These are phyloP conservation scores for Scedosporium dehoogii DNA, from an alignment of 2,329 filamentous ascomycete species.

Conservation along the genomic window DNA sequence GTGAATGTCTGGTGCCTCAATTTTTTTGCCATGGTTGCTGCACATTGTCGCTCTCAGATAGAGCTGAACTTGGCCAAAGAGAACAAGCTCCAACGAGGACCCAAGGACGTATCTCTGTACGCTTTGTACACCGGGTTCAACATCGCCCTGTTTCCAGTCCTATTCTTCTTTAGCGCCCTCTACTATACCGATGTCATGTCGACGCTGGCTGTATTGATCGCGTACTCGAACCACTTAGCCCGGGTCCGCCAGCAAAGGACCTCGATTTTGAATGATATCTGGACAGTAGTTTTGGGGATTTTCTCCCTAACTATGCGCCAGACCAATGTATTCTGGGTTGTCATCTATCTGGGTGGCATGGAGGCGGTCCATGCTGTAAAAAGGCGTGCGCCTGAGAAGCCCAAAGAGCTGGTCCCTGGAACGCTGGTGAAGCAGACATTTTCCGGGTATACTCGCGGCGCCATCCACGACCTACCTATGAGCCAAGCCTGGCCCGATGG, in stretches of 20 bases:
- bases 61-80: constrained; percentile 28
- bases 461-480: constrained; percentile 45
- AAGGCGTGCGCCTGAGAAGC: constrained; percentile 21
- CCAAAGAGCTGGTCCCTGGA: neutral
- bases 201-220: constrained; percentile 61
- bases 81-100: neutral
- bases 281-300: constrained; percentile 47
- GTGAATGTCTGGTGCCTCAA: constrained; percentile 37
- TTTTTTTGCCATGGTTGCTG: constrained; percentile 33
- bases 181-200: constrained; percentile 94
- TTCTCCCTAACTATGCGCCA: constrained; percentile 70
- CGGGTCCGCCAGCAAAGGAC: constrained; percentile 26
- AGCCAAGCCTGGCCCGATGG: constrained; percentile 38
- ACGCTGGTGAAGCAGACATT: neutral
- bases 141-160: constrained; percentile 71
- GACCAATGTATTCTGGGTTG: constrained; percentile 95
- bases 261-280: constrained; percentile 28
- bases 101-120: constrained; percentile 25
- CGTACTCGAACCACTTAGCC: constrained; percentile 49
- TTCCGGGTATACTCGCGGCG: constrained; percentile 35
- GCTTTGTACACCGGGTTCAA: constrained; percentile 61
- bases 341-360: constrained; percentile 60
- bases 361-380: constrained; percentile 44
- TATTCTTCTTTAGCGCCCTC: constrained; percentile 93
- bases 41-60: constrained; percentile 42